Percentiles rank a stretch among this genome's conserved stretches.
These are phyloP conservation scores for Amborella trichopoda DNA, from an alignment of 164 flowering plant genomes.

Conservation along the genomic window DNA sequence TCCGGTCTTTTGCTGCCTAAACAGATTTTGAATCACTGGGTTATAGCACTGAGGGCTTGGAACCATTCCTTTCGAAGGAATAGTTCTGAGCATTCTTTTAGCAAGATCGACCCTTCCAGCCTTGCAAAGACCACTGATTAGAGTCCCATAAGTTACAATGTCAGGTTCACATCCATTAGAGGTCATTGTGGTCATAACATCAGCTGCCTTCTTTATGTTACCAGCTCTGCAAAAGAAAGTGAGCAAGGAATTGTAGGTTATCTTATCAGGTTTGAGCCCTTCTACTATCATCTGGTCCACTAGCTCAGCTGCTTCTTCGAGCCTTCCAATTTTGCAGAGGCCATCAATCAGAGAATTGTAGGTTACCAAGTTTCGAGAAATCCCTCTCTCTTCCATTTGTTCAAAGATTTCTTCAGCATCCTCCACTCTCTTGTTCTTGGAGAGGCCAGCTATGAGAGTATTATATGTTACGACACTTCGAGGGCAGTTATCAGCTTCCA, in stretches of 20 bases:
- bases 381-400: slow-evolving; percentile 81
- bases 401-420: slow-evolving; percentile 89
- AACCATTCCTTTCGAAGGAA: slow-evolving; percentile 61
- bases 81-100: slow-evolving; percentile 41
- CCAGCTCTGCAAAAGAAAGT: slow-evolving; percentile 52
- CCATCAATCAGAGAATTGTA: slow-evolving; percentile 82
- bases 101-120: slow-evolving; percentile 64
- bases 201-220: slow-evolving; percentile 71
- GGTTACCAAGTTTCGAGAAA: slow-evolving; percentile 62
- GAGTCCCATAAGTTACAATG: slow-evolving; percentile 69
- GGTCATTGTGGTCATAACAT: slow-evolving; percentile 66
- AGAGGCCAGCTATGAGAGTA: slow-evolving; percentile 70
- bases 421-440: slow-evolving; percentile 51
- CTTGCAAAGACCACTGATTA: slow-evolving; percentile 61
- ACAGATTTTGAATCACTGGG: slow-evolving; percentile 61
- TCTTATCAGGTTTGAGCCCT: slow-evolving; percentile 70
- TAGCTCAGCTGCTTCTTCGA: slow-evolving; percentile 65
- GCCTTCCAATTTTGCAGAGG: slow-evolving; percentile 46
- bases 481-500: slow-evolving; percentile 70
- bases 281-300: slow-evolving; percentile 87
- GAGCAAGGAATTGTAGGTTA: slow-evolving; percentile 74
- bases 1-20: slow-evolving; percentile 29
- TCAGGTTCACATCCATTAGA: slow-evolving; percentile 75
- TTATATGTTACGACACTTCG: slow-evolving; percentile 64
- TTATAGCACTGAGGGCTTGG: slow-evolving; percentile 66